Conservation (phyloP, 1,139 yeast species). For the Diutina pseudorugosa region DNA sequence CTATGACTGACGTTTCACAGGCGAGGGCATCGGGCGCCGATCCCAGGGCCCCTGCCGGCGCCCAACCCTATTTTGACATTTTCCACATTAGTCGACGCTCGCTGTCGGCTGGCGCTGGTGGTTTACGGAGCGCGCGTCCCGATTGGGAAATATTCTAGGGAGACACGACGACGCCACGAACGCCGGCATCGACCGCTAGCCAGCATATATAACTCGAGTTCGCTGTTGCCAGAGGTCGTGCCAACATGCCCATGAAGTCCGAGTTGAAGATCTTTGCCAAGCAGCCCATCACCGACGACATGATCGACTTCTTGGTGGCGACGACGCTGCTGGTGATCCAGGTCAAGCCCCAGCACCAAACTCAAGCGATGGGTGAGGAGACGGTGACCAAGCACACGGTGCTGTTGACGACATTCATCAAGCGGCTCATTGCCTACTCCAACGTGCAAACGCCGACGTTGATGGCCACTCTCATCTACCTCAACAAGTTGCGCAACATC, state of each 20-base stretch:
- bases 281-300: conserved; percentile 64
- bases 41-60: not conserved
- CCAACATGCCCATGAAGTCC: conserved; percentile 20
- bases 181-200: not conserved
- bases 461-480: conserved; percentile 81
- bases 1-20: too few species aligned
- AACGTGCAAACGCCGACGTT: conserved; percentile 92
- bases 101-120: not conserved
- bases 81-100: not conserved
- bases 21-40: not conserved
- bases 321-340: conserved; percentile 74
- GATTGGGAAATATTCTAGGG: not conserved
- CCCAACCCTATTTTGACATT: not conserved
- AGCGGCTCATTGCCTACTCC: conserved; percentile 59
- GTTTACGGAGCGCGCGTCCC: not conserved
- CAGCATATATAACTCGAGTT: not conserved
- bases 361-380: conserved; percentile 5
- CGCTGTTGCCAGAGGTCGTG: too few species aligned
- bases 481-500: conserved; percentile 60
- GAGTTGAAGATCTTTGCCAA: conserved; percentile 56
- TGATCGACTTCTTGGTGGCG: conserved; percentile 71
- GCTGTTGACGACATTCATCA: conserved; percentile 50
- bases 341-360: conserved; percentile 20
- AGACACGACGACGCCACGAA: not conserved
- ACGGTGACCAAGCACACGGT: conserved; percentile 17